Conservation (phyloP, 176 grass and related monocot genomes). For the Oryza nivara region DNA sequence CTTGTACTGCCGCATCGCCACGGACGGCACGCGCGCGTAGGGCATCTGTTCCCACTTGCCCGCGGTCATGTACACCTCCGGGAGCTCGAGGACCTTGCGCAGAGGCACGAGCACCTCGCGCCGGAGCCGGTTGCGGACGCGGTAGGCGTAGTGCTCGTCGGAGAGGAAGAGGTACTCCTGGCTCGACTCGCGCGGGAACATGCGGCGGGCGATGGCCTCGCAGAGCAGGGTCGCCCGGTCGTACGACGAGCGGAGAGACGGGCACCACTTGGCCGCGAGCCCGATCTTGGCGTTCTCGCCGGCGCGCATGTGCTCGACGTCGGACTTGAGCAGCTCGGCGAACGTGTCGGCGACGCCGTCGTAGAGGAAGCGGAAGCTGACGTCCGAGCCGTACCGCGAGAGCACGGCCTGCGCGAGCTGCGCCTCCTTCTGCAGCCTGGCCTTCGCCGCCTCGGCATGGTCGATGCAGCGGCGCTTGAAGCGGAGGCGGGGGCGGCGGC, state of each 20-base stretch:
- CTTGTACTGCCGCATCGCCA: not conserved
- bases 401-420: slow-evolving; percentile 23
- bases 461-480: not conserved
- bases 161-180: slow-evolving; percentile 40
- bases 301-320: slow-evolving; percentile 43
- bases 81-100: slow-evolving; percentile 50
- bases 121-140: slow-evolving; percentile 46
- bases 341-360: slow-evolving; percentile 55
- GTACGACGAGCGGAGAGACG: slow-evolving; percentile 60
- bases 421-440: not conserved
- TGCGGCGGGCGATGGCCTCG: slow-evolving; percentile 60
- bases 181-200: slow-evolving; percentile 52
- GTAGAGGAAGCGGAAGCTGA: slow-evolving; percentile 53
- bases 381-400: slow-evolving; percentile 33
- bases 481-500: too few species aligned
- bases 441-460: not conserved
- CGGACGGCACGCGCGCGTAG: not conserved
- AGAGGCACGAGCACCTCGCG: slow-evolving; percentile 56
- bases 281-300: slow-evolving; percentile 30
- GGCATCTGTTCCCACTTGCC: not conserved
- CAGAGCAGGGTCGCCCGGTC: slow-evolving; percentile 61
- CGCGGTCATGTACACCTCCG: slow-evolving; percentile 71
- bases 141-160: slow-evolving; percentile 60
- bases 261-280: slow-evolving; percentile 73
- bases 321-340: slow-evolving; percentile 41